Percentiles rank a stretch among this genome's conserved stretches.
phyloP scores from a whole-genome alignment of 345 rosid genomes.

The Geranium rotundifolium region DNA sequence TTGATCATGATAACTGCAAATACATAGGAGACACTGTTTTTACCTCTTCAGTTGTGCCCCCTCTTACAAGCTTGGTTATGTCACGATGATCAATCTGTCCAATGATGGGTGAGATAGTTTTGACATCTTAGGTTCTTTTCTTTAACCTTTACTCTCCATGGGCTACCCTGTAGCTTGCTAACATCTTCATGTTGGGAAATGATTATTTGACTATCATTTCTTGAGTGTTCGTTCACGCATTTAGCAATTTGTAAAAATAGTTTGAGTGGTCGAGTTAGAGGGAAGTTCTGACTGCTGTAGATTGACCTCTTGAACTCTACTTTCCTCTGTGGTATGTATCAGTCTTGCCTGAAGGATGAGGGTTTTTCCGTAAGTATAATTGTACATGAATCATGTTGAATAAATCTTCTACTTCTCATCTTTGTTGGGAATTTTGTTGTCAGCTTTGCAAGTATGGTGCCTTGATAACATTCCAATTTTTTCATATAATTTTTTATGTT shows the following conservation, averaged over 20 bases:
- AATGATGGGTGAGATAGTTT: not conserved
- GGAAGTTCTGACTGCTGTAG: constrained; percentile 40
- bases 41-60: constrained; percentile 33
- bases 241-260: not conserved
- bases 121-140: constrained; percentile 8
- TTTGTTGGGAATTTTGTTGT: no score
- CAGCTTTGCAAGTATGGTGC: not conserved
- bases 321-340: not conserved
- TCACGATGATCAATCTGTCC: constrained; percentile 39
- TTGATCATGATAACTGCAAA: constrained; percentile 61
- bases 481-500: no score
- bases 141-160: no score
- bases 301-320: constrained; percentile 9
- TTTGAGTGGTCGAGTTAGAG: constrained; percentile 11
- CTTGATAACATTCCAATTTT: not conserved
- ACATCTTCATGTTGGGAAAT: no score
- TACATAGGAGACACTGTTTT: constrained; percentile 38
- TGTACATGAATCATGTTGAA: not conserved
- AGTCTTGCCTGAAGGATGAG: not conserved
- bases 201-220: no score
- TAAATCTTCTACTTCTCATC: not conserved
- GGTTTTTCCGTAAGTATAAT: no score
- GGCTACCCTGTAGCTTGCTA: no score
- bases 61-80: constrained; percentile 52
- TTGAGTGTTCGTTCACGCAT: not conserved